phyloP scores from a whole-genome alignment of 2,329 filamentous ascomycete species.

The Apiospora sp. region DNA sequence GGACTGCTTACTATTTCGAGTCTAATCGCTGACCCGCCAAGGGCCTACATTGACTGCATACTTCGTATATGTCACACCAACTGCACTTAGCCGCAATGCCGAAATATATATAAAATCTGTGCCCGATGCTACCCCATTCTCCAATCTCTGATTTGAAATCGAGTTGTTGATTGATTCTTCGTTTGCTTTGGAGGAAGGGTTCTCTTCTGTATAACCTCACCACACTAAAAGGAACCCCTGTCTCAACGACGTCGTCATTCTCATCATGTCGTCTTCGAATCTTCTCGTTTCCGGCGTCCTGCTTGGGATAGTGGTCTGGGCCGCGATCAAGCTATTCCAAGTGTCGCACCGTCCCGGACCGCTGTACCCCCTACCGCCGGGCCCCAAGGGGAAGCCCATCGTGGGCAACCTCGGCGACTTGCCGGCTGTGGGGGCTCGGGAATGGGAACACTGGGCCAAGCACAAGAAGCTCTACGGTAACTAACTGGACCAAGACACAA shows the following conservation, averaged over 20 bases:
- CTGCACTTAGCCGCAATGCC: neutral
- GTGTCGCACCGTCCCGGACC: neutral
- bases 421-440: slow-evolving; percentile 46
- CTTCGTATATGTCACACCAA: neutral
- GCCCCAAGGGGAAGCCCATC: slow-evolving; percentile 55
- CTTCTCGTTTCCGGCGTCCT: neutral
- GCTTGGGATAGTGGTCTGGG: neutral
- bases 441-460: slow-evolving; percentile 51
- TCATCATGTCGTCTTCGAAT: neutral
- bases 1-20: neutral
- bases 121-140: neutral
- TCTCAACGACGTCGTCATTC: neutral
- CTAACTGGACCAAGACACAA: neutral
- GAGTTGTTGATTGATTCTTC: neutral
- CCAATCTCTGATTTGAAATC: neutral
- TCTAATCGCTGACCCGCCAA: neutral
- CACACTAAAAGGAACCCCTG: neutral
- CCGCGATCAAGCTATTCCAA: neutral
- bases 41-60: neutral
- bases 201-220: neutral
- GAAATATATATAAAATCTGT: neutral
- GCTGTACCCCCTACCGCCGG: slow-evolving; percentile 51
- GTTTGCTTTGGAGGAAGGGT: neutral
- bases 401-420: slow-evolving; percentile 60
- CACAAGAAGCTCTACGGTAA: slow-evolving; percentile 49